phyloP scores from a whole-genome alignment of 495 filamentous ascomycete species.

The Xylaria venustula region DNA sequence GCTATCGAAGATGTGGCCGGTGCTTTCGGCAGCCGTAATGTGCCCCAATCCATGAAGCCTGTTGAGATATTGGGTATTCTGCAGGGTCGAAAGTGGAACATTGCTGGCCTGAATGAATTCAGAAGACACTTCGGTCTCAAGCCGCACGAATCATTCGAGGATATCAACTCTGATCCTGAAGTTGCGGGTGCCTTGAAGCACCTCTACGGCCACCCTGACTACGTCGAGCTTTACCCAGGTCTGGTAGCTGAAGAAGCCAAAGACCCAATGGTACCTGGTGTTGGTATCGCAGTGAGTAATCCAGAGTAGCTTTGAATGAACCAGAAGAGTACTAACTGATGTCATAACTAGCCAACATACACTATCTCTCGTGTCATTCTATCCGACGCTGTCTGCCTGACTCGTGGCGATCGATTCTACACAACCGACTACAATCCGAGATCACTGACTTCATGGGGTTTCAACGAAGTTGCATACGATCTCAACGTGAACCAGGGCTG shows the following conservation, averaged over 20 bases:
- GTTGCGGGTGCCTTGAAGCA: slow-evolving; percentile 66
- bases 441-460: slow-evolving; percentile 80
- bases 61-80: slow-evolving; percentile 86
- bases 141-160: slow-evolving; percentile 74
- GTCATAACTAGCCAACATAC: slow-evolving; percentile 55
- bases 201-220: slow-evolving; percentile 76
- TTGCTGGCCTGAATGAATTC: slow-evolving; percentile 86
- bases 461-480: slow-evolving; percentile 68
- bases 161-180: slow-evolving; percentile 72
- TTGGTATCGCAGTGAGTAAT: slow-evolving; percentile 60
- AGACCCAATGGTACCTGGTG: slow-evolving; percentile 67
- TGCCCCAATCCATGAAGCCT: slow-evolving; percentile 68
- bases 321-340: slow-evolving; percentile 10
- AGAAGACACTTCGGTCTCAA: slow-evolving; percentile 74
- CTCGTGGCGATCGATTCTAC: slow-evolving; percentile 85
- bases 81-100: slow-evolving; percentile 78
- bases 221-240: slow-evolving; percentile 48
- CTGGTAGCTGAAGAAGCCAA: slow-evolving; percentile 82
- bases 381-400: slow-evolving; percentile 82
- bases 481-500: slow-evolving; percentile 75
- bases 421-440: slow-evolving; percentile 71
- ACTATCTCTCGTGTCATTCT: slow-evolving; percentile 82
- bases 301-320: background rate
- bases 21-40: slow-evolving; percentile 68
- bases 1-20: slow-evolving; percentile 65